These are phyloP conservation scores for Lotmaria passim DNA, from an alignment of 208 protist species.

Conservation along the genomic window DNA sequence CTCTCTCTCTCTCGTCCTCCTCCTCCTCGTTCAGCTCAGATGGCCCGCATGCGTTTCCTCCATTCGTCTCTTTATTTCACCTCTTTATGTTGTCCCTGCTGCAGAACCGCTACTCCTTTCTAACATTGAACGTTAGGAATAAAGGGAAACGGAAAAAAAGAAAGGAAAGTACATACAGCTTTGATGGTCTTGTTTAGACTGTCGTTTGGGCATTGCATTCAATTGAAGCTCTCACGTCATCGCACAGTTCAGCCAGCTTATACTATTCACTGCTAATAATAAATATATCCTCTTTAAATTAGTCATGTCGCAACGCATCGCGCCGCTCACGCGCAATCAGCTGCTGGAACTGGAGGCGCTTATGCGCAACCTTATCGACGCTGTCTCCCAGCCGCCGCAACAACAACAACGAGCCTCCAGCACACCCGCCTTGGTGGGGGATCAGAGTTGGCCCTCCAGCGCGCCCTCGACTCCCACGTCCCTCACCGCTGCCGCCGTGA, in stretches of 20 bases:
- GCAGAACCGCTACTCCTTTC: no score
- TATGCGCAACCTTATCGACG: conserved; percentile 39
- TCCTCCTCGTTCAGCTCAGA: neutral
- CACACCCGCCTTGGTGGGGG: conserved; percentile 2
- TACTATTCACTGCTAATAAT: no score
- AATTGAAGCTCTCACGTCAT: neutral
- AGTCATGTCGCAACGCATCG: conserved; percentile 53
- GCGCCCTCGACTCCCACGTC: conserved; percentile 16
- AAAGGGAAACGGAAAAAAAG: no score
- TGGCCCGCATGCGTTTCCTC: no score
- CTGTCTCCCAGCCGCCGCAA: conserved; percentile 18
- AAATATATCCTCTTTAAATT: no score
- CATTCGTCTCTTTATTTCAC: no score
- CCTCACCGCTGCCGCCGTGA: neutral
- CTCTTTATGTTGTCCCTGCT: no score
- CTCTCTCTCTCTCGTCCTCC: conserved; percentile 1
- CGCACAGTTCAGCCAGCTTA: no score
- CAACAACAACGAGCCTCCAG: conserved; percentile 8
- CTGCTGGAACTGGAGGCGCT: conserved; percentile 69
- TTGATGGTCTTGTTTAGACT: no score
- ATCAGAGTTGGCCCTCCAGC: conserved; percentile 19
- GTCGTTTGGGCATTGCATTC: no score
- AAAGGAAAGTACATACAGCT: no score
- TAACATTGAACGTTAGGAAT: no score
- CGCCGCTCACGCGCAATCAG: conserved; percentile 71